A percentile compares a stretch with the other conserved stretches of the same genome.
phyloP scores from a whole-genome alignment of 2,329 filamentous ascomycete genomes.

The Reticulascus tulasneorum region DNA sequence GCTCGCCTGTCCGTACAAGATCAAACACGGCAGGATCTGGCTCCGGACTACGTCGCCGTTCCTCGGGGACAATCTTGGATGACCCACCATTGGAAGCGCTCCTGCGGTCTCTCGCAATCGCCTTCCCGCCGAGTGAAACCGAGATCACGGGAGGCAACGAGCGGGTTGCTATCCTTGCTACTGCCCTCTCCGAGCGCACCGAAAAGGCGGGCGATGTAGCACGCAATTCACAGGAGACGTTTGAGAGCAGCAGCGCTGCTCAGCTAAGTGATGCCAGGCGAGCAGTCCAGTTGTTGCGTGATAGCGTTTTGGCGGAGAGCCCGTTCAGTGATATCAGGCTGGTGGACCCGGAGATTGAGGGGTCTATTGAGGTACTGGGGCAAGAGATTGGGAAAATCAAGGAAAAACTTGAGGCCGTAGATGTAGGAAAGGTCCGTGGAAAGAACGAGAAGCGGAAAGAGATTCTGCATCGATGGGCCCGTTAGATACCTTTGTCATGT shows the following conservation, averaged over 20 bases:
- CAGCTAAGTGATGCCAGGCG: conserved; percentile 43
- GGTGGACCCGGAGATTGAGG: conserved; percentile 49
- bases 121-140: conserved; percentile 30
- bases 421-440: conserved; percentile 29
- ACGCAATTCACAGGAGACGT: conserved; percentile 42
- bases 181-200: conserved; percentile 33
- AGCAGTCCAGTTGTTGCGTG: conserved; percentile 45
- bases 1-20: conserved; percentile 31
- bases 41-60: conserved; percentile 19
- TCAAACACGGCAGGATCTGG: conserved; percentile 22
- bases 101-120: conserved; percentile 43
- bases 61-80: conserved; percentile 31
- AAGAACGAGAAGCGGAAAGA: conserved; percentile 47
- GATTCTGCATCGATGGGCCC: conserved; percentile 40
- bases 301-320: conserved; percentile 51
- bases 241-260: conserved; percentile 38
- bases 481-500: neutral
- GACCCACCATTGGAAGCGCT: conserved; percentile 42
- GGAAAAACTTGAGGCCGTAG: conserved; percentile 32
- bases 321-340: conserved; percentile 41
- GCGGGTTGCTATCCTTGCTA: conserved; percentile 27
- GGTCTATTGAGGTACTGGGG: conserved; percentile 41
- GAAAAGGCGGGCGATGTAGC: conserved; percentile 41
- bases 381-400: conserved; percentile 40
- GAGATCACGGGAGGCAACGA: conserved; percentile 16